phyloP scores from a whole-genome alignment of 2,329 filamentous ascomycete genomes.

The Phaeosphaeria sp. region DNA sequence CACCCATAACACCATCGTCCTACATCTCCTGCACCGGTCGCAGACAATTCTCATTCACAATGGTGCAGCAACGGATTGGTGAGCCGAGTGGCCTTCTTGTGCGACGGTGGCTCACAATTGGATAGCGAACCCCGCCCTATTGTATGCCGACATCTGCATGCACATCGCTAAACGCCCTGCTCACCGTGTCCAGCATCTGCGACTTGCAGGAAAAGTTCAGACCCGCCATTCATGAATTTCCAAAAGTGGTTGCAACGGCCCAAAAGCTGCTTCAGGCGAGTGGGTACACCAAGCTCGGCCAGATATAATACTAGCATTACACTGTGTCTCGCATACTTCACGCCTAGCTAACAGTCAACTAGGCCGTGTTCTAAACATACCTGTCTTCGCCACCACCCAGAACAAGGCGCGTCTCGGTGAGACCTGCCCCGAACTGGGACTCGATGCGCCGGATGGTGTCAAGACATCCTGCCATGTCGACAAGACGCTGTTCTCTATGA shows the following conservation, averaged over 20 bases:
- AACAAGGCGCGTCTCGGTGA: conserved; percentile 78
- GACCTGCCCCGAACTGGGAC: conserved; percentile 74
- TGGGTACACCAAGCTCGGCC: conserved; percentile 25
- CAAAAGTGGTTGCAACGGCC: conserved; percentile 68
- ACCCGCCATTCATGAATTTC: conserved; percentile 80
- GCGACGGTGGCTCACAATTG: conserved; percentile 29
- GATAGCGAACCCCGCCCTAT: conserved; percentile 49
- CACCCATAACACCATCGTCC: conserved; percentile 6
- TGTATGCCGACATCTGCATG: conserved; percentile 34
- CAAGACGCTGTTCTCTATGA: conserved; percentile 93
- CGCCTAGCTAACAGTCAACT: conserved; percentile 10
- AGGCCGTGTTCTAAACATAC: conserved; percentile 70
- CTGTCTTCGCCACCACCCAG: conserved; percentile 87
- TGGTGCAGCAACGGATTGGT: conserved; percentile 42
- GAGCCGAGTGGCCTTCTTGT: conserved; percentile 21
- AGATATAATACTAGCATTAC: not conserved
- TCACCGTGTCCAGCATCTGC: conserved; percentile 71
- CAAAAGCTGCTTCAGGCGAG: conserved; percentile 60
- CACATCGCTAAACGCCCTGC: conserved; percentile 10
- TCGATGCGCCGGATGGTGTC: conserved; percentile 58
- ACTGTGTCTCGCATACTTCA: conserved; percentile 58
- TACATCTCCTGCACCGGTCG: not conserved
- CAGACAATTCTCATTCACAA: conserved; percentile 24
- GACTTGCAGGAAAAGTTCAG: conserved; percentile 96
- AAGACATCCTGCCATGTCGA: conserved; percentile 68